A percentile compares a stretch with the other conserved stretches of the same genome.
phyloP scores from a whole-genome alignment of 2,329 filamentous ascomycete species.

The Incumbomyces lentus region DNA sequence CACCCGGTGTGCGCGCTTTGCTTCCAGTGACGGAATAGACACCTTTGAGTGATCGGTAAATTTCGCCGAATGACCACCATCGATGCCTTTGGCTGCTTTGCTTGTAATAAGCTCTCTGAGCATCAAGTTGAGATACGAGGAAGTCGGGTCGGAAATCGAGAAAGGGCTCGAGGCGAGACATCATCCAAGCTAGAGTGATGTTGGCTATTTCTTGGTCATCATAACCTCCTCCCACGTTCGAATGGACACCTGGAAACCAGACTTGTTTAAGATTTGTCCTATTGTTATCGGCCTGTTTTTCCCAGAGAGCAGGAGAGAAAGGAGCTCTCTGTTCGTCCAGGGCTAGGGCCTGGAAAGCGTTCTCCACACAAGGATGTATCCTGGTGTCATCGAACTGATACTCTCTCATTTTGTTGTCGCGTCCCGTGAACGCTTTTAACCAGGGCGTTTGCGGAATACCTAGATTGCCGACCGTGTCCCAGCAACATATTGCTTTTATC shows the following conservation, averaged over 20 bases:
- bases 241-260: constrained; percentile 40
- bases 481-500: constrained; percentile 26
- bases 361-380: constrained; percentile 24
- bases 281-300: constrained; percentile 21
- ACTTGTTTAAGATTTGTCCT: constrained; percentile 32
- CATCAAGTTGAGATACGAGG: constrained; percentile 16
- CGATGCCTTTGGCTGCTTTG: constrained; percentile 16
- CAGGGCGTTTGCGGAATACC: constrained; percentile 22
- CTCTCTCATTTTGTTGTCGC: constrained; percentile 18
- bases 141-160: constrained; percentile 20
- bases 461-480: constrained; percentile 27
- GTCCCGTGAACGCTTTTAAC: constrained; percentile 13
- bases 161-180: constrained; percentile 31
- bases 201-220: constrained; percentile 40
- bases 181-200: constrained; percentile 43
- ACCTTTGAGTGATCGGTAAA: constrained; percentile 20
- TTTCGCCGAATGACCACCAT: constrained; percentile 21
- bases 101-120: constrained; percentile 17
- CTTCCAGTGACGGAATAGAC: constrained; percentile 18
- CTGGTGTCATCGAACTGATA: constrained; percentile 27
- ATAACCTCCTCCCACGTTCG: constrained; percentile 39
- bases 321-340: constrained; percentile 25
- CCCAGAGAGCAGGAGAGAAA: constrained; percentile 26
- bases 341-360: constrained; percentile 27
- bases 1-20: constrained; percentile 21